Conservation (phyloP, 73 alveolate genomes). For the Paramecium octaurelia region DNA sequence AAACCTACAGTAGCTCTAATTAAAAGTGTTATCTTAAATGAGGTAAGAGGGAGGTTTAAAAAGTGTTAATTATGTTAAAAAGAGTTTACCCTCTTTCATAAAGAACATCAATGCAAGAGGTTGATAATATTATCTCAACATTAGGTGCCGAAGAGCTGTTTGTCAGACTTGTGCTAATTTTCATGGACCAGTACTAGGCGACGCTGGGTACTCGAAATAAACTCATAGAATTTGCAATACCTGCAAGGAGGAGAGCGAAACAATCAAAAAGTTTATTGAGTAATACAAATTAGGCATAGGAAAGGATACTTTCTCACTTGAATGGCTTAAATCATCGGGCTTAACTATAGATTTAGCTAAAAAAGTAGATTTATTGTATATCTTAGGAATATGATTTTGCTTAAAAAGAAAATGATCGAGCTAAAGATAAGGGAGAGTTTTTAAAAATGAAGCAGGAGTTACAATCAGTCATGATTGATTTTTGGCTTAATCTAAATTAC, state of each 20-base stretch:
- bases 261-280: neutral
- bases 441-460: neutral
- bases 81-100: neutral
- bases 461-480: neutral
- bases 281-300: neutral
- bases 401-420: neutral
- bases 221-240: neutral
- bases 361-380: neutral
- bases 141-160: constrained; percentile 6
- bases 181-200: neutral
- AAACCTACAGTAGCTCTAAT: neutral
- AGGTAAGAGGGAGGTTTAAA: neutral
- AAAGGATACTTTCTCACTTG: neutral
- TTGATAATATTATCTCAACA: neutral
- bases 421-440: neutral
- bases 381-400: neutral
- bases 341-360: neutral
- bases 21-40: neutral
- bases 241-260: neutral
- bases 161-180: neutral
- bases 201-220: neutral
- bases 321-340: constrained; percentile 4
- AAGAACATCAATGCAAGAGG: neutral
- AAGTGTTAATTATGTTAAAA: neutral
- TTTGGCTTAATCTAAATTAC: neutral